These are phyloP conservation scores for Rhytidhysteron rufulum DNA, from an alignment of 2,329 filamentous ascomycete genomes.

Conservation along the genomic window DNA sequence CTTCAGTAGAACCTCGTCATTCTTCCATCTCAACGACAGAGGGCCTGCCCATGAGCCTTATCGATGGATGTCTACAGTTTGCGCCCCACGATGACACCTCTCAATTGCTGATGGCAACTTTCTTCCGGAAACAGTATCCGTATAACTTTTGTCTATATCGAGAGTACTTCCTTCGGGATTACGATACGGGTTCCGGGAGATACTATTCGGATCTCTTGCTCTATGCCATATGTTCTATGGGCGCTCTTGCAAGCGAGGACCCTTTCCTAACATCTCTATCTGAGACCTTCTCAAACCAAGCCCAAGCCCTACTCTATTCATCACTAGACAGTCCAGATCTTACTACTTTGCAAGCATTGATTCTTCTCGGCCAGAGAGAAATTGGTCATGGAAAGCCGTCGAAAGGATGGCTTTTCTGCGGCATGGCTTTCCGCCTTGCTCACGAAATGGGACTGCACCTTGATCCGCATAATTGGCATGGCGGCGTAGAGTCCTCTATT, in stretches of 20 bases:
- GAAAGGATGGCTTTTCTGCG: slow-evolving; percentile 51
- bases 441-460: slow-evolving; percentile 53
- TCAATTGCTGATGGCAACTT: slow-evolving; percentile 45
- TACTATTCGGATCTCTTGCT: slow-evolving; percentile 51
- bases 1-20: not conserved
- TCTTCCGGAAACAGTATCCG: slow-evolving; percentile 48
- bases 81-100: slow-evolving; percentile 42
- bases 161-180: slow-evolving; percentile 50
- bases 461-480: slow-evolving; percentile 50
- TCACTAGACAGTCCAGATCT: slow-evolving; percentile 47
- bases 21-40: not conserved
- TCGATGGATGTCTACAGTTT: slow-evolving; percentile 9
- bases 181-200: slow-evolving; percentile 43
- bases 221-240: slow-evolving; percentile 49
- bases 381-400: slow-evolving; percentile 48
- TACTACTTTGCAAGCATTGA: slow-evolving; percentile 45
- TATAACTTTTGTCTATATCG: slow-evolving; percentile 51
- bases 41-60: not conserved
- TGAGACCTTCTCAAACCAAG: slow-evolving; percentile 44
- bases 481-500: slow-evolving; percentile 34
- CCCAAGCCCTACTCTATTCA: slow-evolving; percentile 44
- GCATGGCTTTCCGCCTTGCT: slow-evolving; percentile 50
- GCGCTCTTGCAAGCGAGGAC: slow-evolving; percentile 46
- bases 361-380: slow-evolving; percentile 45
- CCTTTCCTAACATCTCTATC: slow-evolving; percentile 23